phyloP scores from a whole-genome alignment of 768 basidiomycete genomes.

The Symmetrospora coprosmae region DNA sequence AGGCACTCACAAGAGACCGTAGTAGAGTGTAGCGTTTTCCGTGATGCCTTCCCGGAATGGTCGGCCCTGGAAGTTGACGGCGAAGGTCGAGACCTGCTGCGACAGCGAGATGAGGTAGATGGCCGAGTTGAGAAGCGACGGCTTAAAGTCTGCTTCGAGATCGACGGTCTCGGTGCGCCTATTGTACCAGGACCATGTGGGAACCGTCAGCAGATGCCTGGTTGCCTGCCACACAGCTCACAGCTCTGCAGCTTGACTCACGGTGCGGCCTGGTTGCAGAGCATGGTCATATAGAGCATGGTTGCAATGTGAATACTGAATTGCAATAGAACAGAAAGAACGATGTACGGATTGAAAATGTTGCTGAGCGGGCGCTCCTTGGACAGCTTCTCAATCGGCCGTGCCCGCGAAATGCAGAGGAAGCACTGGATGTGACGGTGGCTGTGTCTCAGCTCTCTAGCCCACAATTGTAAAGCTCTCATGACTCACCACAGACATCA shows the following conservation, averaged over 20 bases:
- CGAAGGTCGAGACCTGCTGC: conserved; percentile 96
- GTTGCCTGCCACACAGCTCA: too few species aligned
- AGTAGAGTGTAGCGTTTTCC: conserved; percentile 85
- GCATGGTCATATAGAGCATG: conserved; percentile 79
- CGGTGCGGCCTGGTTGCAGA: conserved; percentile 66
- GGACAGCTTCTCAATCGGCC: conserved; percentile 95
- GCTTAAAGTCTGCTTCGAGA: conserved; percentile 91
- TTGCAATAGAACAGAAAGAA: conserved; percentile 78
- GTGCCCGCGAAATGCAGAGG: conserved; percentile 85
- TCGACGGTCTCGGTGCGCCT: conserved; percentile 62
- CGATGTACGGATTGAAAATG: conserved; percentile 91
- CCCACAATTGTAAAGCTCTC: too few species aligned
- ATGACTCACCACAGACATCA: conserved; percentile 61
- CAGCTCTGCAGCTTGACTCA: conserved; percentile 28
- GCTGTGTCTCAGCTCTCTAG: background rate
- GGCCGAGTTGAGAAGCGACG: conserved; percentile 83
- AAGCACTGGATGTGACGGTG: conserved; percentile 55
- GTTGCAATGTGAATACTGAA: conserved; percentile 85
- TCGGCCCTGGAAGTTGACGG: conserved; percentile 93
- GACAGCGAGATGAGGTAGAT: conserved; percentile 90
- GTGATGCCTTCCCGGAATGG: conserved; percentile 97
- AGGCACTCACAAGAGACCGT: conserved; percentile 75
- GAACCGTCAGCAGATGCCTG: background rate
- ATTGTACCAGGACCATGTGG: conserved; percentile 2
- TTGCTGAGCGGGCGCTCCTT: conserved; percentile 83